These are phyloP conservation scores for Fraxinus greggii DNA, from an alignment of 305 asterid species.

Conservation along the genomic window DNA sequence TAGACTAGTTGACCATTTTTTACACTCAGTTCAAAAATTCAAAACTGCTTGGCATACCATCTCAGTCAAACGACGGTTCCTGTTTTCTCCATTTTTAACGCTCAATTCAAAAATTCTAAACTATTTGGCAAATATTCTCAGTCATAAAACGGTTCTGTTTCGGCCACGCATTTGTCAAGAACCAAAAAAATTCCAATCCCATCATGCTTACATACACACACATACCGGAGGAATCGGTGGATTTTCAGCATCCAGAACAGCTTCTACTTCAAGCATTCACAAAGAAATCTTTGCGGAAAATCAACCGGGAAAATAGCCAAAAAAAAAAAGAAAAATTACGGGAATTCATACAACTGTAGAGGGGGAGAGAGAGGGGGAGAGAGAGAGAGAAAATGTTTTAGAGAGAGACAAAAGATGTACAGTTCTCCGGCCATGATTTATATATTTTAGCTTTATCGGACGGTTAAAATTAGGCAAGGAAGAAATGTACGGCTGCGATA, in stretches of 20 bases:
- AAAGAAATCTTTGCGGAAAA: background rate
- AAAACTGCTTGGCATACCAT: background rate
- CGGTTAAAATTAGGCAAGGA: conserved; percentile 22
- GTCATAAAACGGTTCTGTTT: background rate
- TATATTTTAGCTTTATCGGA: conserved; percentile 21
- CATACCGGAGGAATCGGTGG: conserved; percentile 7
- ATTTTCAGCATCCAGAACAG: conserved; percentile 21
- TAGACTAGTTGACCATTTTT: background rate
- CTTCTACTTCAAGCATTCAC: conserved; percentile 15
- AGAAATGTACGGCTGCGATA: conserved; percentile 29
- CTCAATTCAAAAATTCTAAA: background rate
- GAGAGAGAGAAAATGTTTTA: background rate
- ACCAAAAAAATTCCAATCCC: background rate
- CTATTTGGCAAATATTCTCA: background rate
- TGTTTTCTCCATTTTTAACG: background rate
- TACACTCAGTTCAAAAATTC: background rate
- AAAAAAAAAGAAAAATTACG: background rate
- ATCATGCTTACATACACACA: background rate
- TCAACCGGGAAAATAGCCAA: background rate
- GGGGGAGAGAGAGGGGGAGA: conserved; percentile 17
- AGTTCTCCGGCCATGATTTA: conserved; percentile 20
- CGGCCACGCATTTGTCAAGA: background rate
- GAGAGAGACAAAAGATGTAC: background rate
- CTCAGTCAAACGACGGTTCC: background rate
- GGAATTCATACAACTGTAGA: conserved; percentile 1